These are phyloP conservation scores for Geum urbanum DNA, from an alignment of 306 rosid genomes.

Conservation along the genomic window DNA sequence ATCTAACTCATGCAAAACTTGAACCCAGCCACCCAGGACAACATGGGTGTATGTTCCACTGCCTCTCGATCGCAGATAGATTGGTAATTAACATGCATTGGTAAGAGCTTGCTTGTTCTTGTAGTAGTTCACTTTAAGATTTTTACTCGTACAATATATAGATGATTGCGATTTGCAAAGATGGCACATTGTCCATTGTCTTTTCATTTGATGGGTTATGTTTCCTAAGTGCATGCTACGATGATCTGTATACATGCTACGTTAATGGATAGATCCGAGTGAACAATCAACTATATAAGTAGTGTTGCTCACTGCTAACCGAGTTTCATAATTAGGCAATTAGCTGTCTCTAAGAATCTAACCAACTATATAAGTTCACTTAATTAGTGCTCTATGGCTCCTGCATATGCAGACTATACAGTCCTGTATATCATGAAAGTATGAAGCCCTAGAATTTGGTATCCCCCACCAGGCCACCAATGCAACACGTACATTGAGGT, in stretches of 20 bases:
- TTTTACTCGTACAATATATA: background rate
- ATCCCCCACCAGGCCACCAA: background rate
- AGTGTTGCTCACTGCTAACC: too few species aligned
- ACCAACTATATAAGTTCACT: too few species aligned
- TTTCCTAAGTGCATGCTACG: background rate
- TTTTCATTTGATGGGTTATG: background rate
- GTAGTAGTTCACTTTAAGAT: background rate
- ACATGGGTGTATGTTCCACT: background rate
- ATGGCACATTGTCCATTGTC: background rate
- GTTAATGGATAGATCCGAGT: too few species aligned
- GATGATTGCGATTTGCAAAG: background rate
- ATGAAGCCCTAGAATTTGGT: background rate
- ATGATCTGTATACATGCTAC: background rate
- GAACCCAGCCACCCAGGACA: background rate
- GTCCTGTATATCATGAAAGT: too few species aligned
- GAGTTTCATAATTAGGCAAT: background rate
- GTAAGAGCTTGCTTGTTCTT: background rate
- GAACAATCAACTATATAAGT: too few species aligned
- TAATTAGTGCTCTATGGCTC: too few species aligned
- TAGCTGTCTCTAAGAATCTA: background rate
- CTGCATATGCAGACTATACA: too few species aligned
- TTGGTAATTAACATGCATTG: background rate
- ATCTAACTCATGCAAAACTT: background rate
- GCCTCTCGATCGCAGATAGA: background rate
- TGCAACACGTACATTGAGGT: background rate